Evolutionary conservation across 1,284 basidiomycete genomes (phyloP).

Genomic region (Trichosporon inkin): DNA sequence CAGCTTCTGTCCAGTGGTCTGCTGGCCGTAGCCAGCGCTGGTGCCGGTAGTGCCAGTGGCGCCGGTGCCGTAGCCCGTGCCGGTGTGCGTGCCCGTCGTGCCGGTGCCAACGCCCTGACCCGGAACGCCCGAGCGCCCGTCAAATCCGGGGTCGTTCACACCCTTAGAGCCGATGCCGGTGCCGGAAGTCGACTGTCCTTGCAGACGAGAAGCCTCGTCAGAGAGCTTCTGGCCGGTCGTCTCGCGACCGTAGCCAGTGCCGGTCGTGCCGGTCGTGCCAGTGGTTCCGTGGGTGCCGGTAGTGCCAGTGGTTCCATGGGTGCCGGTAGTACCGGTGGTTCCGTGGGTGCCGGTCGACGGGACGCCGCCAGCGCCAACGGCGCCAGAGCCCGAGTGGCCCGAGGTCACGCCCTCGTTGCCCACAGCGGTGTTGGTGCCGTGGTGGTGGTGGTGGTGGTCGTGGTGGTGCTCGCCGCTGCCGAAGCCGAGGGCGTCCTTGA

Average conservation of each 20-base stretch:
- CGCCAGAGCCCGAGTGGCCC: not conserved
- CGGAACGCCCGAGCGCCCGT: not conserved
- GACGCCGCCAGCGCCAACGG: not conserved
- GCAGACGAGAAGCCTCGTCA: not conserved
- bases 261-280: not conserved
- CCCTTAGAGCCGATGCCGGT: not conserved
- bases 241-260: not conserved
- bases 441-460: not conserved
- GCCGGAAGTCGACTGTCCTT: not conserved
- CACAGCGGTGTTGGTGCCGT: not conserved
- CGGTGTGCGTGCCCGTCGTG: no score
- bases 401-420: constrained; percentile 5
- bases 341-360: not conserved
- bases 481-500: not conserved
- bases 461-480: not conserved
- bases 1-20: not conserved
- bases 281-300: not conserved
- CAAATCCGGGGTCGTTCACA: not conserved
- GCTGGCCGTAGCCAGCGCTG: not conserved
- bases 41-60: not conserved
- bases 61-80: not conserved
- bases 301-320: not conserved
- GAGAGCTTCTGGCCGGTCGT: not conserved
- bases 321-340: not conserved
- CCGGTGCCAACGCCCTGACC: not conserved